Evolutionary conservation across 1,139 yeast species (phyloP).

Genomic region (Candida glucosophila): DNA sequence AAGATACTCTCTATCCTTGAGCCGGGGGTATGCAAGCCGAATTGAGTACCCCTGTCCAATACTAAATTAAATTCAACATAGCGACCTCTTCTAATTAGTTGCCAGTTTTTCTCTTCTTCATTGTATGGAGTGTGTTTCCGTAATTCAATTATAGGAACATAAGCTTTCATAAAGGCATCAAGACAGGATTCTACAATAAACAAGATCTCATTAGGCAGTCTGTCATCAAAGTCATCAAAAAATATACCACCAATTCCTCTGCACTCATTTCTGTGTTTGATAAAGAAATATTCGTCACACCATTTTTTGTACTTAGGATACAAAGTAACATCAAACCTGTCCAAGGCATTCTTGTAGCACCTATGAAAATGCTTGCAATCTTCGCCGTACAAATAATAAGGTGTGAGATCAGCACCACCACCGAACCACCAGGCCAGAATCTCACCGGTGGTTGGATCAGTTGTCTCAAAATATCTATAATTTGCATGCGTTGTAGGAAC

Average conservation of each 20-base stretch:
- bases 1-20: conserved; percentile 87
- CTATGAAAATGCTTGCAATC: conserved; percentile 80
- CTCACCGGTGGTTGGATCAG: conserved; percentile 65
- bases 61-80: conserved; percentile 95
- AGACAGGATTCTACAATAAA: conserved; percentile 71
- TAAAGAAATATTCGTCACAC: conserved; percentile 91
- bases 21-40: conserved; percentile 93
- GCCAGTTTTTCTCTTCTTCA: conserved; percentile 82
- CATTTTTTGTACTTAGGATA: conserved; percentile 86
- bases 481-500: conserved; percentile 95
- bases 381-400: conserved; percentile 84
- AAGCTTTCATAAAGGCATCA: conserved; percentile 82
- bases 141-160: conserved; percentile 62
- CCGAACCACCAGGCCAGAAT: conserved; percentile 99
- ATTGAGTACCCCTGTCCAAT: conserved; percentile 93
- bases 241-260: conserved; percentile 97
- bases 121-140: conserved; percentile 73
- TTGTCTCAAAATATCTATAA: conserved; percentile 90
- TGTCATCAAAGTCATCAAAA: conserved; percentile 81
- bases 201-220: conserved; percentile 64
- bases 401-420: conserved; percentile 96
- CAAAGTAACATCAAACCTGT: conserved; percentile 55
- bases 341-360: conserved; percentile 76
- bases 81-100: conserved; percentile 89
- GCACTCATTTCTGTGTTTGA: conserved; percentile 79